A percentile compares a stretch with the other conserved stretches of the same genome.
Evolutionary conservation across 2,329 filamentous ascomycete species (phyloP).

Genomic region (Chaetoscypha palmicola): DNA sequence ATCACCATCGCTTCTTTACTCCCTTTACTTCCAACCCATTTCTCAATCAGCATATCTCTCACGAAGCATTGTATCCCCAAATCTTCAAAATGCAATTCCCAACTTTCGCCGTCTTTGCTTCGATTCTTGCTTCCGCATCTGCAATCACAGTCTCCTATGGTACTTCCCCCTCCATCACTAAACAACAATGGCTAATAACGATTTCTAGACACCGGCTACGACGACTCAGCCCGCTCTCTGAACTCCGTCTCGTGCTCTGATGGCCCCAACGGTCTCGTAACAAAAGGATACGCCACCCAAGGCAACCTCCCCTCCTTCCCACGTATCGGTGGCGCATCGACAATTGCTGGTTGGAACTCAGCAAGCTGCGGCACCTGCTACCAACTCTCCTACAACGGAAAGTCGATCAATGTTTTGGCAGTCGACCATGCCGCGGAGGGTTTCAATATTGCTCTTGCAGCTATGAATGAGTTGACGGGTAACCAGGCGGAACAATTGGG

Average conservation of each 20-base stretch:
- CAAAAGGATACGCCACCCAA: conserved; percentile 45
- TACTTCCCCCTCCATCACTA: too few species aligned
- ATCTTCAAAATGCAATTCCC: conserved; percentile 41
- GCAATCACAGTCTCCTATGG: conserved; percentile 56
- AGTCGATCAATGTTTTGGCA: conserved; percentile 47
- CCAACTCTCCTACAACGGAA: conserved; percentile 44
- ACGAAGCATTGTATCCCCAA: too few species aligned
- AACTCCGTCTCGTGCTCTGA: conserved; percentile 58
- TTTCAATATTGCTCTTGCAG: conserved; percentile 51
- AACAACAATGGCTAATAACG: too few species aligned
- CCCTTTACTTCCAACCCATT: too few species aligned
- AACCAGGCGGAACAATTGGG: conserved; percentile 44
- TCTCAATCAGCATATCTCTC: too few species aligned
- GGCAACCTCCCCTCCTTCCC: conserved; percentile 44
- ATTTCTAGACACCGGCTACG: conserved; percentile 52
- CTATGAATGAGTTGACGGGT: conserved; percentile 50
- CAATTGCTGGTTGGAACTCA: conserved; percentile 48
- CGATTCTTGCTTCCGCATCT: conserved; percentile 33
- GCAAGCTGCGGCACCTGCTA: conserved; percentile 54
- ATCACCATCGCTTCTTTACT: too few species aligned
- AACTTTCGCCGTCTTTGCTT: conserved; percentile 35
- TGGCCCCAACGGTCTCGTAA: conserved; percentile 59
- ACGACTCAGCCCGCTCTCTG: conserved; percentile 50
- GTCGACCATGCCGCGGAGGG: conserved; percentile 45
- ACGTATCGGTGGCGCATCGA: conserved; percentile 47